Evolutionary conservation across 257 asterid genomes (phyloP).

Genomic region (Orobanche coerulescens): DNA sequence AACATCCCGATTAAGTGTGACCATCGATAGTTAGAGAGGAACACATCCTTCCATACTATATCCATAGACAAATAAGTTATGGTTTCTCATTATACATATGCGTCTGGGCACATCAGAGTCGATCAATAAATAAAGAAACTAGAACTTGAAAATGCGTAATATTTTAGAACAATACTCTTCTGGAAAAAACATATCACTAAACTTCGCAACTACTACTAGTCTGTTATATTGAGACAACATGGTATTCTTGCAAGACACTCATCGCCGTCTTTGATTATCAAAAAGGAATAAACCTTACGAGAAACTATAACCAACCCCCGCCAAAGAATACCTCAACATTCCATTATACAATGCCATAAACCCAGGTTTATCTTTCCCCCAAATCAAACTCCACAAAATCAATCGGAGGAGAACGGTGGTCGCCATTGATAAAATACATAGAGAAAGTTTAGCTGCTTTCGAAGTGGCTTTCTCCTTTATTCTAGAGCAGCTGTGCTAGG

Average conservation of each 20-base stretch:
- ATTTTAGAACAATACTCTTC: constrained; percentile 13
- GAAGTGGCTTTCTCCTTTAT: no score
- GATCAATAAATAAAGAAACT: no score
- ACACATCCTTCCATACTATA: not conserved
- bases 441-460: no score
- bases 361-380: constrained; percentile 25
- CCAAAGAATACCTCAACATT: constrained; percentile 12
- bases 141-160: not conserved
- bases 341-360: constrained; percentile 23
- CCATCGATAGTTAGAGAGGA: not conserved
- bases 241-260: constrained; percentile 1
- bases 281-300: constrained; percentile 6
- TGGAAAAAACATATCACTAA: constrained; percentile 7
- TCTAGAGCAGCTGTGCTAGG: no score
- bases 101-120: not conserved
- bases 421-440: no score
- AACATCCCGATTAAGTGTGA: not conserved
- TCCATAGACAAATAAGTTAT: not conserved
- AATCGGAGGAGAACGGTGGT: no score
- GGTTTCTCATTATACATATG: not conserved
- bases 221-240: no score
- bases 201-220: constrained; percentile 14
- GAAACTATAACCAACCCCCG: not conserved
- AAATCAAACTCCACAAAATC: constrained; percentile 5
- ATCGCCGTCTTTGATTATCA: constrained; percentile 6